Percentiles rank a stretch among this genome's conserved stretches.
phyloP scores from a whole-genome alignment of 345 rosid genomes.

The Turritis glabra region DNA sequence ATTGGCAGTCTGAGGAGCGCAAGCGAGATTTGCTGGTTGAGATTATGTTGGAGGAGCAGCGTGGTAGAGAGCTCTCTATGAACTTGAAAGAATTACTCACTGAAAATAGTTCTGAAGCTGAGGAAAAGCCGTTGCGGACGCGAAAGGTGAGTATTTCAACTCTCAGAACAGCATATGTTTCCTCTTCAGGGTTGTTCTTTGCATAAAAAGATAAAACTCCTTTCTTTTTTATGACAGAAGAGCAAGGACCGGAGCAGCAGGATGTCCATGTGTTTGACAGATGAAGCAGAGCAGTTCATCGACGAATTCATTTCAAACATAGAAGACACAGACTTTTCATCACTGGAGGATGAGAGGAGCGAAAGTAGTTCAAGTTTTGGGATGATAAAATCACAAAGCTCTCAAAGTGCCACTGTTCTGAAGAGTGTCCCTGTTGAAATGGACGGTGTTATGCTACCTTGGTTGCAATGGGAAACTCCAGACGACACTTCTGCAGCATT shows the following conservation, averaged over 20 bases:
- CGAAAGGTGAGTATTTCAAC: conserved; percentile 53
- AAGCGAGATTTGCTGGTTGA: conserved; percentile 68
- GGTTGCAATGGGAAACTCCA: conserved; percentile 94
- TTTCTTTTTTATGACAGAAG: conserved; percentile 41
- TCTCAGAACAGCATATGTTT: neutral
- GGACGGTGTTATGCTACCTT: conserved; percentile 91
- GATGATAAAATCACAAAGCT: conserved; percentile 49
- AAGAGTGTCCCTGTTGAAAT: conserved; percentile 57
- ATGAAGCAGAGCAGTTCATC: conserved; percentile 85
- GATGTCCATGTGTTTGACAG: conserved; percentile 72
- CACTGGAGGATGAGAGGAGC: conserved; percentile 89
- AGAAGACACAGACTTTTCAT: conserved; percentile 94
- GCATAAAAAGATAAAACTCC: neutral
- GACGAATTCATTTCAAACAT: conserved; percentile 87
- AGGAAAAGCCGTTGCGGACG: conserved; percentile 46
- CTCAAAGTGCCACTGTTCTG: conserved; percentile 39
- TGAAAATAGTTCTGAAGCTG: conserved; percentile 43
- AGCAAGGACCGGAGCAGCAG: conserved; percentile 69
- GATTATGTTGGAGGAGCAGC: conserved; percentile 68
- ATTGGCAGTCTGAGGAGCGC: conserved; percentile 79
- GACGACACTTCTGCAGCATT: conserved; percentile 53
- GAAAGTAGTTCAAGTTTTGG: conserved; percentile 84
- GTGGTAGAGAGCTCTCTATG: conserved; percentile 60
- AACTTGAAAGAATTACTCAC: conserved; percentile 60
- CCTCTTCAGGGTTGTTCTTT: neutral